Evolutionary conservation across 2,329 filamentous ascomycete species (phyloP), one percentile per base, ranked within the genome.

Genomic region (Grosmannia clavigera): DNA sequence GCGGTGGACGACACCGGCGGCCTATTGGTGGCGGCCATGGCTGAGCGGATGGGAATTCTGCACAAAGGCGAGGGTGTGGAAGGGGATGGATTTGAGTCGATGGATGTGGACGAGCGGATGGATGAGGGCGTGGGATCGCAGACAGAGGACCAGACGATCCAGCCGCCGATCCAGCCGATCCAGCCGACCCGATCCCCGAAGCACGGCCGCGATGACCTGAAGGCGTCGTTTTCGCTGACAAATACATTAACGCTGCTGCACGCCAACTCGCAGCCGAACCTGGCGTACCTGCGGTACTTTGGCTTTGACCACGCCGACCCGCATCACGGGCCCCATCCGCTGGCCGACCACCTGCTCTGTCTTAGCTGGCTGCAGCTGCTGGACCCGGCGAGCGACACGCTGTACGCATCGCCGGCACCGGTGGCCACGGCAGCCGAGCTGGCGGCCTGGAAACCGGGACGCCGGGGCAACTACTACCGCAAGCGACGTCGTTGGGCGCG

Each of bases 351-450:
- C 69, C 82, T 99, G 58, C 86, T 92, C 67, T 83, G 87, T 5
- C 77, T 97, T 35, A 92, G 90, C 33, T 99, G 92, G 92, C 81
- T 99, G 2, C 92, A 97, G 72, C 82, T 99, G 5, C 75, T 96
- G 19, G 80, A 87, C 29, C 94, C 94, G 0, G 75, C 82, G 43
- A 76, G 83, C 35, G 94, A 97, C 71, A 79, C 81, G 0, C 83
- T 87, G 4, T 96, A 95, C 72, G 73, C 77, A 38, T 79, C 81
- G 31, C 81, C 86, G 58, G 87, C 90, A 0, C 77, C 82, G 0
- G 69, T 74, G 0, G 76, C 86, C 1, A 67, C 83, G 0, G 76
- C 84, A 0, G 81, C 84, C 19, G 79, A 81, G 29, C 76, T 97
- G 2, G 76, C 81, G 0, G 74, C 79, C 1, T 85, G 87, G 81